Percentiles rank a stretch among this genome's conserved stretches.
Conservation (phyloP, 2,329 filamentous ascomycete genomes). For the Colletotrichum sublineola region DNA sequence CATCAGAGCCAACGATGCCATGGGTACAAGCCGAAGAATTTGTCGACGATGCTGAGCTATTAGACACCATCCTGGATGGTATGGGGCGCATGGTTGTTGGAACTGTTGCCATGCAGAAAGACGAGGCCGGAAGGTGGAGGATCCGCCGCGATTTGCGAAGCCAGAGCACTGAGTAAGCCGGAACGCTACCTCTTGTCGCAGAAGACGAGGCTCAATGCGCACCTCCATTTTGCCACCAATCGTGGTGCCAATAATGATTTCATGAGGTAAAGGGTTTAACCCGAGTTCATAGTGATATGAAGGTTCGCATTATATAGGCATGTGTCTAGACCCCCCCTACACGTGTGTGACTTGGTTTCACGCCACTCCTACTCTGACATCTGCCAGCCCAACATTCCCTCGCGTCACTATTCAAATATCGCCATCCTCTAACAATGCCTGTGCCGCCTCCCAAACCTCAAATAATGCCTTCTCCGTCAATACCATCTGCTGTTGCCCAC, state of each 20-base stretch:
- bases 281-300: background rate
- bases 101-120: slow-evolving; percentile 50
- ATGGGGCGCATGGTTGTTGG: slow-evolving; percentile 51
- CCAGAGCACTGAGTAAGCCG: slow-evolving; percentile 1
- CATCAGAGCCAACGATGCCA: background rate
- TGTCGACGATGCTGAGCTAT: slow-evolving; percentile 49
- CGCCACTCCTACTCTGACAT: slow-evolving; percentile 18
- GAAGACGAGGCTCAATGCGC: background rate
- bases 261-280: background rate
- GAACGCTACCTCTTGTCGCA: background rate
- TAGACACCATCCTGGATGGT: slow-evolving; percentile 54
- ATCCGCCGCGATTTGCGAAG: slow-evolving; percentile 44
- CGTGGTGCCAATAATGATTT: background rate
- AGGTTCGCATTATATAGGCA: background rate
- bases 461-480: slow-evolving; percentile 42
- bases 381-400: slow-evolving; percentile 10
- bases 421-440: slow-evolving; percentile 49
- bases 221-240: background rate
- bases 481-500: background rate
- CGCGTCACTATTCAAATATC: slow-evolving; percentile 34
- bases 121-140: slow-evolving; percentile 58
- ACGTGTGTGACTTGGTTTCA: background rate
- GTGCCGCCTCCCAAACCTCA: slow-evolving; percentile 51
- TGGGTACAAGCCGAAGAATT: background rate
- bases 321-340: background rate